These are phyloP conservation scores for Toxoplasma gondii DNA, from an alignment of 169 alveolate genomes.

Conservation along the genomic window DNA sequence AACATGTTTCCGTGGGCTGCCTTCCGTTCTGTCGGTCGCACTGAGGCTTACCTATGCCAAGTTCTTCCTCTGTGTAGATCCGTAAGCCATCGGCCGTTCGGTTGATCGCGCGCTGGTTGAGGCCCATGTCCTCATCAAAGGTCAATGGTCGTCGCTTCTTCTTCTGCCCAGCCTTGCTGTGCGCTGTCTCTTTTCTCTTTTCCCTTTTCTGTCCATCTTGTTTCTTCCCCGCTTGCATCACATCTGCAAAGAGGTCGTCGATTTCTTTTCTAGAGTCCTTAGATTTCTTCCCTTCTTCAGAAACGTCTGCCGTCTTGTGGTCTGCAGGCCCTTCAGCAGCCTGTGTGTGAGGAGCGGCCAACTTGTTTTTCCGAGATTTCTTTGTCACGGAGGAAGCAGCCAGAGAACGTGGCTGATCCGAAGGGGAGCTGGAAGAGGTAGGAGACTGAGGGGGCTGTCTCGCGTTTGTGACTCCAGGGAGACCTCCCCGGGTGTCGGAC, in stretches of 20 bases:
- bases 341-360: too few relatives aligned
- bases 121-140: slow-evolving; percentile 32
- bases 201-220: background rate
- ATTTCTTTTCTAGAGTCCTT: background rate
- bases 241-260: slow-evolving; percentile 7
- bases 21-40: background rate
- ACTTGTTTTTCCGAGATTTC: too few relatives aligned
- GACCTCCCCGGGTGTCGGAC: too few relatives aligned
- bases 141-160: background rate
- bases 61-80: slow-evolving; percentile 44
- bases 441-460: too few relatives aligned
- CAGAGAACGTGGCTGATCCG: too few relatives aligned
- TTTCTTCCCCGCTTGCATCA: background rate
- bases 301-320: too few relatives aligned
- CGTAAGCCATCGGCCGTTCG: slow-evolving; percentile 40
- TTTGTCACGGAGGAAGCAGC: too few relatives aligned
- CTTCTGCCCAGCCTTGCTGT: background rate
- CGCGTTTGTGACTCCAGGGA: too few relatives aligned
- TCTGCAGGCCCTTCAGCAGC: too few relatives aligned
- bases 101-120: background rate
- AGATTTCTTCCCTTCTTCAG: background rate
- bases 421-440: too few relatives aligned
- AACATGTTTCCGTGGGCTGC: too few relatives aligned
- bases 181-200: background rate
- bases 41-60: slow-evolving; percentile 3